Base-by-base conservation (phyloP, 208 protist species). In the Kentomonas sorsogonicus region DNA sequence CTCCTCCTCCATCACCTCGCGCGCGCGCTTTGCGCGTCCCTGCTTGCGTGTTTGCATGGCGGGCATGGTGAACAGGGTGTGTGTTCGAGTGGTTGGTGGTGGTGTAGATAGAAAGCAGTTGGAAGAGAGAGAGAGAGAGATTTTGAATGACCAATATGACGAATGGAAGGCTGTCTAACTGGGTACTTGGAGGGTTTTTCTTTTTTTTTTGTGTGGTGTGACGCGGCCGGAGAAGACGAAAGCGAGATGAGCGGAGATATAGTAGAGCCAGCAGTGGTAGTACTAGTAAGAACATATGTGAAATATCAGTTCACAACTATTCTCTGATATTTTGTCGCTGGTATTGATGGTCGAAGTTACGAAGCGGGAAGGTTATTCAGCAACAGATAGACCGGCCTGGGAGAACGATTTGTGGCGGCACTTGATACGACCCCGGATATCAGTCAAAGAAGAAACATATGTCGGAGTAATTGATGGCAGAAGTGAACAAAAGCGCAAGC, bases 1-100 rank as follows among this genome's bases (percentile, higher is more conserved):
- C 48, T 75, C 67, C 11, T 29, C 63, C 20, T 56, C 65, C 22
- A 65, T 70, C 20, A 73, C 54, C 22, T 66, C 43, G 15, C 76
- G 66, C 7, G 66, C 68, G 4, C 77, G 74, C 50, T 78, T 79
- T 31, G 22, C 60, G 58, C 79, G 79, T 0, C 60, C 50, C 60
- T 81, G 80, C 2, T 58, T 39, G 38, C 83, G 74, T 16, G 83
- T 90, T 54, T 87, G 75, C 83, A 90, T 90, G 1, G 16, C 3
- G n/a, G 11, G 15, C 1, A 45, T 46, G 10, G 9, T 39, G 1
- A 60, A 63, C 5, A 55, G 46, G 27, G 27, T 0, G 29, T 54
- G 15, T n/a, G 0, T 46, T 40, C 26, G 34, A 40, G 29, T 39
- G 20, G 36, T 22, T 36, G 36, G 7, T 29, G 38, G 6, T 20